phyloP scores from a whole-genome alignment of 208 protist species.

The Acanthamoeba sp. region DNA sequence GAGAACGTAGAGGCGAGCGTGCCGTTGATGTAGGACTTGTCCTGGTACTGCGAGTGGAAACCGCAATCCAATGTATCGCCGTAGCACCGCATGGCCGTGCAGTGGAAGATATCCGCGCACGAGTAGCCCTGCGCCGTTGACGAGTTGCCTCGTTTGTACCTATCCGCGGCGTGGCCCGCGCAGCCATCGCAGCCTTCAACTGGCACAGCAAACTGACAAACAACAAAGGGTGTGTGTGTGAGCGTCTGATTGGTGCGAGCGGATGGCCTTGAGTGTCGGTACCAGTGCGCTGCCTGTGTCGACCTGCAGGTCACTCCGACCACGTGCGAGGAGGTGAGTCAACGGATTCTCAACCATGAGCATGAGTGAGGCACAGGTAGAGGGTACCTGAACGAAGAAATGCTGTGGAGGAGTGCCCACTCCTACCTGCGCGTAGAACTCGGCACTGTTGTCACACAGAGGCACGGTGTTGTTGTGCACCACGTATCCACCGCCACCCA shows the following conservation, averaged over 20 bases:
- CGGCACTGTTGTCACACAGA: constrained; percentile 34
- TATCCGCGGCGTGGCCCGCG: constrained; percentile 5
- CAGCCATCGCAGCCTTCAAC: not conserved
- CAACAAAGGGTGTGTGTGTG: not conserved
- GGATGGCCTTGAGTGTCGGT: too few relatives aligned
- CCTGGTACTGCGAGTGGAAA: constrained; percentile 55
- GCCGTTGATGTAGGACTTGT: constrained; percentile 63
- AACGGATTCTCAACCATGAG: not conserved
- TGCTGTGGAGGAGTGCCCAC: constrained; percentile 13
- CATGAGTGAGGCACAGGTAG: not conserved
- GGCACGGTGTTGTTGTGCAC: constrained; percentile 16
- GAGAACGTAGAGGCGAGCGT: not conserved
- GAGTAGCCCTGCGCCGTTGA: constrained; percentile 5
- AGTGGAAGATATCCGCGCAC: constrained; percentile 31
- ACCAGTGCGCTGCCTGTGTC: constrained; percentile 57
- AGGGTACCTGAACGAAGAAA: constrained; percentile 37
- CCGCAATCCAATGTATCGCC: constrained; percentile 11
- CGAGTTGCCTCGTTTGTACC: constrained; percentile 22
- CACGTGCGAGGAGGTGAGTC: not conserved
- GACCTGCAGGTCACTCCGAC: not conserved
- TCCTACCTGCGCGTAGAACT: constrained; percentile 43
- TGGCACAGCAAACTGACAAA: constrained; percentile 46
- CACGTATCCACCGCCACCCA: not conserved
- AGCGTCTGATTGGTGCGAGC: too few relatives aligned
- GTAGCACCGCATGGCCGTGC: constrained; percentile 42